Base-by-base conservation (phyloP, 345 rosid genomes). In the Corchorus olitorius region DNA sequence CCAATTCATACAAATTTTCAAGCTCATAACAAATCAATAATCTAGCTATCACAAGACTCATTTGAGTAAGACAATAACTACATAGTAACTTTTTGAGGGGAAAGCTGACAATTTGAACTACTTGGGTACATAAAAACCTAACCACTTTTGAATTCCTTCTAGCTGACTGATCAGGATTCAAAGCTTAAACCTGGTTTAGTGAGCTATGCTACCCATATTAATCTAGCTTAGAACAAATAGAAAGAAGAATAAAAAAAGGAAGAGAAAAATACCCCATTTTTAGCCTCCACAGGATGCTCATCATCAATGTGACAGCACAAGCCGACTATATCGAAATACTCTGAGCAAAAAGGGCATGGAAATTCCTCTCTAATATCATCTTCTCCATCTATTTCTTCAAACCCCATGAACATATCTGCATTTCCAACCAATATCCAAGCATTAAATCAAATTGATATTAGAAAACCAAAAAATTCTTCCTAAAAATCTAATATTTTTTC, bases 281-380 rank as follows among this genome's bases (percentile, higher is more conserved):
- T 90, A 79, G 99, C 90, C 84, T 95, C 97, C 84, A 80, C 54
- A 10, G 93, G 92, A 82, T 95, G 99, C 80, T 88, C 92, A 65
- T 95, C 98, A 27, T 95, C 98, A 62, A 95, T 91, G 88, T 91
- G 99, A 76, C 95, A 89, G 75, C 98, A 95, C 80, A 93, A 85
- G 76, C 98, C 94, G 46, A 88, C 91, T 37, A 95, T 95, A 81
- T 95, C 98, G 77, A 90, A 95, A 74, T 86, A 88, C 67, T 93
- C 96, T 10, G 97, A 85, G 77, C 98, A 95, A 84, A 95, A 95
- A 35, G 99, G 99, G 83, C 99, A 95, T 37, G 94, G 90, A 81
- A 90, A 95, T 85, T 95, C 98, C 84, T 93, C 98, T 82, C 92
- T 86, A 70, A 88, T 79, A 82, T 94, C 97, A 83, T 90, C 97